Conservation (phyloP, 2,329 filamentous ascomycete genomes). For the Shiraia sp. region DNA sequence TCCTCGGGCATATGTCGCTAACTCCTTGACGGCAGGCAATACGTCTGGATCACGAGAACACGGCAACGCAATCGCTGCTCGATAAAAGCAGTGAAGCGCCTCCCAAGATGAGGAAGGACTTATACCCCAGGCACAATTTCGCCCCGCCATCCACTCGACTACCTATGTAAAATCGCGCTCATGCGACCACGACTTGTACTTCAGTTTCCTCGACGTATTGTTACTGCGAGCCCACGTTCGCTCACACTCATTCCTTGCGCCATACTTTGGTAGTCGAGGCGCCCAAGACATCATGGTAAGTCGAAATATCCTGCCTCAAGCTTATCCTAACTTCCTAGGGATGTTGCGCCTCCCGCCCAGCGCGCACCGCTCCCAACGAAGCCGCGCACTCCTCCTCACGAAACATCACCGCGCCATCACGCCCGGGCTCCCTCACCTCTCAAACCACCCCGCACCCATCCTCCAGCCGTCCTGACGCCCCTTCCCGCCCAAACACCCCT, state of each 20-base stretch:
- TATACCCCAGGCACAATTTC: slow-evolving; percentile 4
- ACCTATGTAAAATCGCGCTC: slow-evolving; percentile 6
- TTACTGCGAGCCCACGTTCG: slow-evolving; percentile 1
- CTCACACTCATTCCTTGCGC: slow-evolving; percentile 7
- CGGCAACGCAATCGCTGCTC: no score
- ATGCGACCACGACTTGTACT: slow-evolving; percentile 4
- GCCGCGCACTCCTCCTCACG: slow-evolving; percentile 27
- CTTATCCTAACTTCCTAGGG: slow-evolving; percentile 16
- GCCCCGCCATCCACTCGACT: slow-evolving; percentile 1
- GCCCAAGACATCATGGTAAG: slow-evolving; percentile 18
- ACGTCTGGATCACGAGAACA: no score
- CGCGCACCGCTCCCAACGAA: slow-evolving; percentile 4
- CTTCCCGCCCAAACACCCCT: slow-evolving; percentile 30
- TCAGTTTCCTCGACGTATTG: slow-evolving; percentile 2
- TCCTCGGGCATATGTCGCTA: no score
- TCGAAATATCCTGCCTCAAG: no score
- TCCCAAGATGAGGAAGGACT: slow-evolving; percentile 3
- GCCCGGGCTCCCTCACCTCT: slow-evolving; percentile 17
- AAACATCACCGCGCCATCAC: slow-evolving; percentile 34
- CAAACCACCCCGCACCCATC: slow-evolving; percentile 10
- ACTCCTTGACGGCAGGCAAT: no score
- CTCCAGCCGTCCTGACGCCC: slow-evolving; percentile 8
- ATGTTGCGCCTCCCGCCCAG: slow-evolving; percentile 24
- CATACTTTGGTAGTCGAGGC: slow-evolving; percentile 11
- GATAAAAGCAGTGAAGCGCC: slow-evolving; percentile 7